A percentile compares a stretch with the other conserved stretches of the same genome.
Conservation (phyloP, 2,329 filamentous ascomycete species). For the Stemphylium lycopersici region DNA sequence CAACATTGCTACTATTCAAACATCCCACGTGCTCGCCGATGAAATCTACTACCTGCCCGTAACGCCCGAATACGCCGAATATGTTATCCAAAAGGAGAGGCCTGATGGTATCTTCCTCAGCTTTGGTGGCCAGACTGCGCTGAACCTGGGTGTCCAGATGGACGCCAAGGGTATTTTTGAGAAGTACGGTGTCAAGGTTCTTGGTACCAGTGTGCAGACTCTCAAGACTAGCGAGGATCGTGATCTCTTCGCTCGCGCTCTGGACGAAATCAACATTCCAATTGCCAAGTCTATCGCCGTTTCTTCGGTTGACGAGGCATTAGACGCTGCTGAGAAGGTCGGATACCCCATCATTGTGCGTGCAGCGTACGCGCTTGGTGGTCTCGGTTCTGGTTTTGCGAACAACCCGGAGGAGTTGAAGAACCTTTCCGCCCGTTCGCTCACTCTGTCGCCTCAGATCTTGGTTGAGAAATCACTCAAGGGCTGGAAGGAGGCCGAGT, state of each 20-base stretch:
- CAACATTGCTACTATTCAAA: slow-evolving; percentile 98
- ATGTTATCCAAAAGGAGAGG: slow-evolving; percentile 94
- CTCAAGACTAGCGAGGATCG: slow-evolving; percentile 94
- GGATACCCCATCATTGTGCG: slow-evolving; percentile 98
- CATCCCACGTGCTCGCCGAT: slow-evolving; percentile 92
- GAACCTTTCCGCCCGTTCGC: slow-evolving; percentile 88
- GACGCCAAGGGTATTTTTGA: slow-evolving; percentile 94
- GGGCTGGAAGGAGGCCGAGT: slow-evolving; percentile 99
- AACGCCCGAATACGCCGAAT: slow-evolving; percentile 95
- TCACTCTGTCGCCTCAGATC: slow-evolving; percentile 94
- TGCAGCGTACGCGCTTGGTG: slow-evolving; percentile 94
- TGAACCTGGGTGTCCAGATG: slow-evolving; percentile 97
- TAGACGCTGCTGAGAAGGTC: slow-evolving; percentile 82
- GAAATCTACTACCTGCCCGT: slow-evolving; percentile 98
- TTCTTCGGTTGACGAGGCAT: slow-evolving; percentile 85
- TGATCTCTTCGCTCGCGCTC: slow-evolving; percentile 92
- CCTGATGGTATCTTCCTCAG: slow-evolving; percentile 97
- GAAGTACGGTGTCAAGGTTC: slow-evolving; percentile 91
- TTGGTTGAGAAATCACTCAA: slow-evolving; percentile 98
- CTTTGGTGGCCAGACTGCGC: slow-evolving; percentile 94
- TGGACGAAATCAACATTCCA: slow-evolving; percentile 96
- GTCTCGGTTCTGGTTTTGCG: slow-evolving; percentile 94
- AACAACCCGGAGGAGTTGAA: slow-evolving; percentile 92
- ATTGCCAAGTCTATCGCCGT: slow-evolving; percentile 97
- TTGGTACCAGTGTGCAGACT: slow-evolving; percentile 93